Evolutionary conservation across 1,284 basidiomycete genomes (phyloP).

Genomic region (Cutaneotrichosporon daszewskae): DNA sequence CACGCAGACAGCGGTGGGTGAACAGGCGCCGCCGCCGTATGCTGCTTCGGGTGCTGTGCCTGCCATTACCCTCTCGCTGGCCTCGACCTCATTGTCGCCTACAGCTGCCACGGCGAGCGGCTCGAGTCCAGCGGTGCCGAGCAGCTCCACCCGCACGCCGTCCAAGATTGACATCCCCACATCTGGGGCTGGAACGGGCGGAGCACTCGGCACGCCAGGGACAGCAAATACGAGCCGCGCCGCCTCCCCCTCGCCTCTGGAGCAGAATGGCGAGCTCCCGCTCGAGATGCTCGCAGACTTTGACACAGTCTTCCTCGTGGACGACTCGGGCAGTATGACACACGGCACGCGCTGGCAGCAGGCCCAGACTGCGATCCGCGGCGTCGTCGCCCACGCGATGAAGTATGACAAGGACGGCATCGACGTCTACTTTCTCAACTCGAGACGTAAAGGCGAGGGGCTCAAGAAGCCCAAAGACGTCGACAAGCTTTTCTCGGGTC

Average conservation of each 20-base stretch:
- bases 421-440: constrained; percentile 46
- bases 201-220: too few species aligned
- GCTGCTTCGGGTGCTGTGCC: too few species aligned
- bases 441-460: constrained; percentile 35
- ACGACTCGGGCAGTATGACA: constrained; percentile 42
- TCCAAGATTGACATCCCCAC: too few species aligned
- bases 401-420: constrained; percentile 40
- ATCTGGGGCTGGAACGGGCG: too few species aligned
- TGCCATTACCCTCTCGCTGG: too few species aligned
- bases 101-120: too few species aligned
- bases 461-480: constrained; percentile 34
- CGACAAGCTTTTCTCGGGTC: constrained; percentile 40
- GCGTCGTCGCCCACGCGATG: constrained; percentile 37
- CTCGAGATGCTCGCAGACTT: constrained; percentile 39
- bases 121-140: too few species aligned
- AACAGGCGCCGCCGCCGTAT: too few species aligned
- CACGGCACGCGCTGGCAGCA: constrained; percentile 40
- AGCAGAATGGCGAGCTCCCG: constrained; percentile 29
- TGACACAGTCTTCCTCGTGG: constrained; percentile 45
- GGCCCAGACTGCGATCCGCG: constrained; percentile 33
- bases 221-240: not conserved
- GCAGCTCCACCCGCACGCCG: too few species aligned
- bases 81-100: too few species aligned
- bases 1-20: too few species aligned
- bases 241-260: not conserved